phyloP scores from a whole-genome alignment of 768 basidiomycete genomes.

The Lactifluus piperatus region DNA sequence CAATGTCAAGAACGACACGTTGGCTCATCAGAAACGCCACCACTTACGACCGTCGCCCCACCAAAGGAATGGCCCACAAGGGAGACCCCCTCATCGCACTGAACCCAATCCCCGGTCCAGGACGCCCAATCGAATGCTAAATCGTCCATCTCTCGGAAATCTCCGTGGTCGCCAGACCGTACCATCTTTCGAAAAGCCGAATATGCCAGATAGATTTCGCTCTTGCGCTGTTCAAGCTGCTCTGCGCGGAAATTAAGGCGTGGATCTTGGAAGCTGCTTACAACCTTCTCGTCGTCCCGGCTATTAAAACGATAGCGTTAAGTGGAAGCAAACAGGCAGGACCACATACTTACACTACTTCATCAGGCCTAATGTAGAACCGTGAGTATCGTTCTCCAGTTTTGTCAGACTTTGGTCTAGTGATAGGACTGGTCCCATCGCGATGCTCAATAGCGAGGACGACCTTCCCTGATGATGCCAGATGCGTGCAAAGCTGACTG shows the following conservation, averaged over 20 bases:
- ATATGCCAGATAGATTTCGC: constrained; percentile 61
- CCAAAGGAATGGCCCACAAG: constrained; percentile 52
- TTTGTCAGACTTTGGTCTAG: constrained; percentile 31
- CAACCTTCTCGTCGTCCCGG: constrained; percentile 24
- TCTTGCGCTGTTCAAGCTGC: constrained; percentile 61
- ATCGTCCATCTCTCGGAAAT: constrained; percentile 37
- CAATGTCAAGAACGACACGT: not conserved
- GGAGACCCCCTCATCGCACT: constrained; percentile 30
- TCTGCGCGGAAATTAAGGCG: constrained; percentile 45
- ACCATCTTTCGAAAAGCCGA: constrained; percentile 51
- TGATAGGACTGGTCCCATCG: constrained; percentile 64
- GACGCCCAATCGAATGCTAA: constrained; percentile 42
- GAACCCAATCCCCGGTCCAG: constrained; percentile 26
- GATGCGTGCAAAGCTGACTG: constrained; percentile 59
- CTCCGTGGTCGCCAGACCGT: constrained; percentile 13
- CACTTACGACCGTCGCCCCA: constrained; percentile 42
- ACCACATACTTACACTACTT: constrained; percentile 40
- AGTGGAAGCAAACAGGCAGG: not conserved
- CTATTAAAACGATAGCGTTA: constrained; percentile 13
- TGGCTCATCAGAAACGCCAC: not conserved
- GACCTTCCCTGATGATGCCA: constrained; percentile 73
- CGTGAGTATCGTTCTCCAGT: constrained; percentile 28
- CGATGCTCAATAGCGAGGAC: constrained; percentile 79
- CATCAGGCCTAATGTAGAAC: constrained; percentile 48
- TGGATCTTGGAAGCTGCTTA: constrained; percentile 21